Evolutionary conservation across 73 alveolate species (phyloP), one percentile per base, ranked within the genome.

Genomic region (Tetrahymena thermophila): DNA sequence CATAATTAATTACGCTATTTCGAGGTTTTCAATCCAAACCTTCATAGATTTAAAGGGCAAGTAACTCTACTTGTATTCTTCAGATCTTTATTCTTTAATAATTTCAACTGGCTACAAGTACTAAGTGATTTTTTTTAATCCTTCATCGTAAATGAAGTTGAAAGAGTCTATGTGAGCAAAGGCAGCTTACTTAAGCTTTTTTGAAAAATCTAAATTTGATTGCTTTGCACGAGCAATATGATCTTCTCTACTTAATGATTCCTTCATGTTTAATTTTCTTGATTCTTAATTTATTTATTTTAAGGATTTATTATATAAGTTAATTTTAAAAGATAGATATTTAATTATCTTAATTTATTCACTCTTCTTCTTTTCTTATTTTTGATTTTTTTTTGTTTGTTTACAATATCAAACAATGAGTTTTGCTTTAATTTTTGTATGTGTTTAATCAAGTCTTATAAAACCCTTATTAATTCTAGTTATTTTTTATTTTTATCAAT

Each of bases 131-230:
- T 98, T 98, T 85, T 96, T 96, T 43, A 99, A 94, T 35, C 99
- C 98, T 94, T 95, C 98, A 35, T 98, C 97, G 98, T 98, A 97
- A 56, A 99, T 98, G 95, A 97, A 99, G 96, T 99, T 98, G 96
- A 99, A 99, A 38, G 99, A 97, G 85, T 99, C 99, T 89, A 99
- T 98, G 96, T 99, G 99, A 89, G 93, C 95, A 43, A 43, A 38
- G 28, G 97, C 97, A 23, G 97, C 97, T 34, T 84, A 85, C 93
- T 93, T 95, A 34, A 95, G 94, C 93, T 95, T 89, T 56, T 95
- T 85, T 25, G 89, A 9, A 71, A 71, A 71, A 71, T 71, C 89
- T 71, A 71, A 71, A 71, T 71, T 71, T 71, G 89, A 8, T 71
- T 71, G 89, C 89, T 71, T 71, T 71, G 89, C 89, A 71, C 89